Base-by-base conservation (phyloP, 352 stramenopile species). In the Vaucheria bursata region DNA sequence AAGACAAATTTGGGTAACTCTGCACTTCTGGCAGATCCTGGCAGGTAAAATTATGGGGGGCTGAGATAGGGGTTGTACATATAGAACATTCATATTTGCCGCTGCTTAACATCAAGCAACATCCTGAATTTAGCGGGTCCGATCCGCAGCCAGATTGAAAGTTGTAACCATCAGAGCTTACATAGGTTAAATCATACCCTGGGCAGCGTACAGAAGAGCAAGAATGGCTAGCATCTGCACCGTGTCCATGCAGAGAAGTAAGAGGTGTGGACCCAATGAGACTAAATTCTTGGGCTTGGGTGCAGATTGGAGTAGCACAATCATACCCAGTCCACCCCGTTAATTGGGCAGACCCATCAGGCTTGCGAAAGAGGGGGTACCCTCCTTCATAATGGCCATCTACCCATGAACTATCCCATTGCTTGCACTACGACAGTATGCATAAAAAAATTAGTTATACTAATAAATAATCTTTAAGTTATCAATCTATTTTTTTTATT, bases 261-360 rank as follows among this genome's bases (percentile, higher is more conserved):
- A 1, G 12, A 29, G 31, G 52, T 25, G 7, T 18, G 3, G 31
- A 50, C 6, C 18, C 6, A 2, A 64, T 38, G 29, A 75, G 69
- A 25, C 1, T 36, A 53, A 70, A 35, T 25, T 34, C 18, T 31
- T 3, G 32, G 38, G 90, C 1, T 92, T 96, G 89, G 12, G 90
- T 85, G 78, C 95, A 98, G 64, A 98, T 97, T 5, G 95, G 95
- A 36, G 91, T 97, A 71, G 89, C 91, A 86, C 94, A 98, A 80
- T 98, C 94, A 80, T 95, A 98, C 1, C 94, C 94, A 12, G 94
- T 98, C 86, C 88, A 94, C 0, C 94, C 94, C 3, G 93, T 98
- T 76, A 89, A 71, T 74, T 97, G 92, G 1, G 93, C 87, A 70
- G 90, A 84, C n/a, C 91, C 93, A 71, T 95, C 88, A 0, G 91